Percentiles rank a stretch among this genome's conserved stretches.
These are phyloP conservation scores for Rubroshorea leprosula DNA, from an alignment of 345 rosid genomes.

Conservation along the genomic window DNA sequence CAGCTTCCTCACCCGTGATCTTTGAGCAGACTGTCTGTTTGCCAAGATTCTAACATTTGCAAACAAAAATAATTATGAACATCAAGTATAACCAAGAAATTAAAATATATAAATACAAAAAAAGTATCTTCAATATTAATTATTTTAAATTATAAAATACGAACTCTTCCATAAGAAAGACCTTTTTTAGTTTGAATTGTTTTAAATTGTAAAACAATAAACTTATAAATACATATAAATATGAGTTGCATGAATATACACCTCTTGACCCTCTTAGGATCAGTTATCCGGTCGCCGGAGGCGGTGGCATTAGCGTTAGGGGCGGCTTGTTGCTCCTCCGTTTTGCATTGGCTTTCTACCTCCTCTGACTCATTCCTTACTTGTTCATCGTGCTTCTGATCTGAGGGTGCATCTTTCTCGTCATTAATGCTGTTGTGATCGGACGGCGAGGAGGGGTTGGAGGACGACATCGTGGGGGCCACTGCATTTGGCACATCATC, in stretches of 20 bases:
- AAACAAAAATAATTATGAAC: no score
- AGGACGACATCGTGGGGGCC: slow-evolving; percentile 40
- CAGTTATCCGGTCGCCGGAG: slow-evolving; percentile 42
- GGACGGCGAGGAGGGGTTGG: slow-evolving; percentile 68
- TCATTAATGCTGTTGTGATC: slow-evolving; percentile 70
- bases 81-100: no score
- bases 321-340: slow-evolving; percentile 24
- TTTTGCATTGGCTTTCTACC: slow-evolving; percentile 53
- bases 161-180: no score
- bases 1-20: slow-evolving; percentile 86
- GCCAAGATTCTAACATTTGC: slow-evolving; percentile 70
- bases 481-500: slow-evolving; percentile 49
- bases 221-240: background rate
- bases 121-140: no score
- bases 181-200: no score
- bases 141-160: no score
- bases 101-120: no score
- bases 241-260: slow-evolving; percentile 16
- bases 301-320: slow-evolving; percentile 19
- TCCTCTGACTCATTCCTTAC: slow-evolving; percentile 40
- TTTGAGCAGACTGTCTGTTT: slow-evolving; percentile 89
- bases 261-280: slow-evolving; percentile 93
- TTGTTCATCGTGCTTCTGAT: slow-evolving; percentile 20
- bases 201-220: no score
- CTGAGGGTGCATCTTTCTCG: slow-evolving; percentile 38